Base-by-base conservation (phyloP, 495 filamentous ascomycete genomes). In the Parathielavia hyrcaniae region DNA sequence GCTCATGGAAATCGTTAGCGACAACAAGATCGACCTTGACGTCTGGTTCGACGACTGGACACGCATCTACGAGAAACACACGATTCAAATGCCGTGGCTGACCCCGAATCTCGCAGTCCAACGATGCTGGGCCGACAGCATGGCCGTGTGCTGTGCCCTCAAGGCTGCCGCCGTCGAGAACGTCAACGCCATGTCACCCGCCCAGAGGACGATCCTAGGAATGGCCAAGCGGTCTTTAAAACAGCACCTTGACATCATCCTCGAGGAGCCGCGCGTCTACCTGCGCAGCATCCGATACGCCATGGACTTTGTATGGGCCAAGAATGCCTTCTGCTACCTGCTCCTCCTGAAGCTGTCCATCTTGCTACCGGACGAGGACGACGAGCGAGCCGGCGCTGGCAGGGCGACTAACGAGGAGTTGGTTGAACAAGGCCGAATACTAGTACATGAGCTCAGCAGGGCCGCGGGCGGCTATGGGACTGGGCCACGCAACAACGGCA, bases 281-380 rank as follows among this genome's bases (percentile, higher is more conserved):
- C 16, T 49, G 46, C 46, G 46, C 23, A 35, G 30, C n/a, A 35
- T 49, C 13, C 23, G 46, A 30, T 49, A 49, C 30, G 46, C 46
- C 4, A 49, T 49, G 46, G 46, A 49, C 30, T 49, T 49, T 49
- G 46, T 49, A 7, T 49, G 46, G 46, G 46, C 46, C 46, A 49
- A 49, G 7, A 49, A 49, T 19, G 46, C 46, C 3, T 49, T 49
- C 11, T 49, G 46, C 30, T 49, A 49, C 30, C 30, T 49, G 46
- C 30, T 49, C 2, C 30, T 49, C 26, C 30, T 49, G 13, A 49
- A 49, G 34, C 8, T 49, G 46, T 32, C 30, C 7, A 23, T 49
- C 1, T 35, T 49, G 26, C 12, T 49, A 13, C 46, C 46, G 30
- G 46, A 49, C 2, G 46, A 49, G 1, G 44, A 23, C 13, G 9